Conservation (phyloP, 2,329 filamentous ascomycete genomes). For the Apiospora pterosperma region DNA sequence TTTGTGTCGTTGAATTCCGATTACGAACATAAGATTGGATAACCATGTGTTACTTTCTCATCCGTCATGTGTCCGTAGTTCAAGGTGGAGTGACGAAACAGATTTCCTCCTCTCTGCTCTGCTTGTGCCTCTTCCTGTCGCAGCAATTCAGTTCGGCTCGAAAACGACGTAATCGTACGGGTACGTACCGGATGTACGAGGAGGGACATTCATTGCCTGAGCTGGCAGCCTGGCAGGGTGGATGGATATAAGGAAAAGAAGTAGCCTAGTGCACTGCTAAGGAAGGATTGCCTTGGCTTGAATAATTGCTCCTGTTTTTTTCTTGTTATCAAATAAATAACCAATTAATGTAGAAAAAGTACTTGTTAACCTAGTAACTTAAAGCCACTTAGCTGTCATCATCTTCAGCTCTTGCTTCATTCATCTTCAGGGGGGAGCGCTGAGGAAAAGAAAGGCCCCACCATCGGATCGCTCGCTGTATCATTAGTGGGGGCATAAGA, state of each 20-base stretch:
- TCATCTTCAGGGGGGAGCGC: not conserved
- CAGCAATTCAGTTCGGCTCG: not conserved
- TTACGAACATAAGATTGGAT: conserved; percentile 3
- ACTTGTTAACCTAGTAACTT: not conserved
- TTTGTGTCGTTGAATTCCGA: not conserved
- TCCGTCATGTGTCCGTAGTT: not conserved
- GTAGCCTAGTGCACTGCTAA: too few species aligned
- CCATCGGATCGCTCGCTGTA: not conserved
- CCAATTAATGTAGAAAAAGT: too few species aligned
- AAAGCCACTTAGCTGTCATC: not conserved
- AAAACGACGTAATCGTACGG: conserved; percentile 1
- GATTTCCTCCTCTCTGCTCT: not conserved
- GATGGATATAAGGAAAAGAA: too few species aligned
- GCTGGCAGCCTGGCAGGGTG: too few species aligned
- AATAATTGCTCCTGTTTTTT: too few species aligned
- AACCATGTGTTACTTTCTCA: not conserved
- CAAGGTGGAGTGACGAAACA: not conserved
- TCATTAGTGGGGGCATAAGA: not conserved
- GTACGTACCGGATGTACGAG: too few species aligned
- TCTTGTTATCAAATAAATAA: too few species aligned
- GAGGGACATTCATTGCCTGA: too few species aligned
- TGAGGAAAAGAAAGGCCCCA: not conserved
- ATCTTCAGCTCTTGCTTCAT: too few species aligned
- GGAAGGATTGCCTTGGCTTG: too few species aligned
- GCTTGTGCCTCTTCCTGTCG: too few species aligned